Conservation (phyloP, 139 green algal species). For the Zygnema cylindricum region DNA sequence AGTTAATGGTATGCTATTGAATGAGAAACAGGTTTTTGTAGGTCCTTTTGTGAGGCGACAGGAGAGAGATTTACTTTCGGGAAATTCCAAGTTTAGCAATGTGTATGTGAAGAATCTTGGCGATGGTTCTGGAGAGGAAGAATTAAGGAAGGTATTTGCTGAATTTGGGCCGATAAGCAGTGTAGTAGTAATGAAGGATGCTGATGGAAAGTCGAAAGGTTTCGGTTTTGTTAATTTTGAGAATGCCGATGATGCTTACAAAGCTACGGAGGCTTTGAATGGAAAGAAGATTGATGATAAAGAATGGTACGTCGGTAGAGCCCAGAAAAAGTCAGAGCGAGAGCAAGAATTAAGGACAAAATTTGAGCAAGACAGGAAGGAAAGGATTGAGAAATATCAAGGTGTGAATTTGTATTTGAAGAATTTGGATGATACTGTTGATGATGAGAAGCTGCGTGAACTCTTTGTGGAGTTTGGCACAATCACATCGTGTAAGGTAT, state of each 20-base stretch:
- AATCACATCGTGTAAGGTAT: conserved; percentile 70
- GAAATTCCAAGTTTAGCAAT: conserved; percentile 66
- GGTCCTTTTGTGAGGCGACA: conserved; percentile 62
- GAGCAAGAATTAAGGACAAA: conserved; percentile 64
- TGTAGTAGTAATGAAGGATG: conserved; percentile 60
- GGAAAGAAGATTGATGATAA: conserved; percentile 60
- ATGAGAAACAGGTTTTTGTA: conserved; percentile 68
- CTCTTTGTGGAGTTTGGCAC: conserved; percentile 69
- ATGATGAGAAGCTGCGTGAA: conserved; percentile 68
- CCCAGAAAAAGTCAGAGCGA: conserved; percentile 72
- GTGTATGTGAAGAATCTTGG: conserved; percentile 71
- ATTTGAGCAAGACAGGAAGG: conserved; percentile 66
- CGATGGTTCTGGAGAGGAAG: conserved; percentile 62
- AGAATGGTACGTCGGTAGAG: conserved; percentile 66
- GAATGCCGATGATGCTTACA: conserved; percentile 60
- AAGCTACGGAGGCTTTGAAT: conserved; percentile 54
- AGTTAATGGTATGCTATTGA: conserved; percentile 70
- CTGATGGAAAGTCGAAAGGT: conserved; percentile 65
- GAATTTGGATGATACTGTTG: conserved; percentile 70
- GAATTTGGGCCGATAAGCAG: conserved; percentile 62
- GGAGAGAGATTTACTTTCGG: conserved; percentile 39
- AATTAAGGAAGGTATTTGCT: conserved; percentile 60
- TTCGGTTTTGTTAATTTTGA: conserved; percentile 76
- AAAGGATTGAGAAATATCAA: conserved; percentile 64
- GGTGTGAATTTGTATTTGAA: conserved; percentile 72